These are phyloP conservation scores for Typha latifolia DNA, from an alignment of 176 grass and related monocot genomes.

Conservation along the genomic window DNA sequence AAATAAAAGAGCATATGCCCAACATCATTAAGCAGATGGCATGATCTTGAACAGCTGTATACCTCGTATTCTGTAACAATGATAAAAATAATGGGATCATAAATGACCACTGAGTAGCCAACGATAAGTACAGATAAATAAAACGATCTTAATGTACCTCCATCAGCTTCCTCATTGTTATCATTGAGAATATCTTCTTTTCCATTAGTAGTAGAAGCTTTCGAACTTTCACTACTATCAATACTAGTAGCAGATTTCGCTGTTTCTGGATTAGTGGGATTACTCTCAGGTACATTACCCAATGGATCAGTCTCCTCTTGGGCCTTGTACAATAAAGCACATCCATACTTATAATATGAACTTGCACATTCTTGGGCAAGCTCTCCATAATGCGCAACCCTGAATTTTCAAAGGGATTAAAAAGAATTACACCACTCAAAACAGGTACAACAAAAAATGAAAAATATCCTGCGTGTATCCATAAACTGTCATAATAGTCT, in stretches of 20 bases:
- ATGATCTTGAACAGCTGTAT: too few species aligned
- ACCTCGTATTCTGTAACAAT: background rate
- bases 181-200: constrained; percentile 21
- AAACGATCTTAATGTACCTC: constrained; percentile 30
- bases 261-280: constrained; percentile 33
- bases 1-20: too few species aligned
- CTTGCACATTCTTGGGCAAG: constrained; percentile 78
- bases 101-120: background rate
- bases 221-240: constrained; percentile 51
- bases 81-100: background rate
- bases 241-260: constrained; percentile 38
- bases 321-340: constrained; percentile 70
- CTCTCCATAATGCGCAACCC: constrained; percentile 58
- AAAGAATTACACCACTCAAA: background rate
- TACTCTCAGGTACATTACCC: constrained; percentile 64
- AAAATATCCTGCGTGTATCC: background rate
- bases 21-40: too few species aligned
- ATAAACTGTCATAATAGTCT: background rate
- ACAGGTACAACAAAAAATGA: background rate
- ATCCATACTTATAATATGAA: constrained; percentile 90
- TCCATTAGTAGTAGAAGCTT: constrained; percentile 29
- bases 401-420: background rate
- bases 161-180: constrained; percentile 28
- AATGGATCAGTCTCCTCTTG: constrained; percentile 84
- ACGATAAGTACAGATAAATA: background rate